Evolutionary conservation across 139 green algal species (phyloP), one percentile per base, ranked within the genome.

Genomic region (Chlorella sp.): DNA sequence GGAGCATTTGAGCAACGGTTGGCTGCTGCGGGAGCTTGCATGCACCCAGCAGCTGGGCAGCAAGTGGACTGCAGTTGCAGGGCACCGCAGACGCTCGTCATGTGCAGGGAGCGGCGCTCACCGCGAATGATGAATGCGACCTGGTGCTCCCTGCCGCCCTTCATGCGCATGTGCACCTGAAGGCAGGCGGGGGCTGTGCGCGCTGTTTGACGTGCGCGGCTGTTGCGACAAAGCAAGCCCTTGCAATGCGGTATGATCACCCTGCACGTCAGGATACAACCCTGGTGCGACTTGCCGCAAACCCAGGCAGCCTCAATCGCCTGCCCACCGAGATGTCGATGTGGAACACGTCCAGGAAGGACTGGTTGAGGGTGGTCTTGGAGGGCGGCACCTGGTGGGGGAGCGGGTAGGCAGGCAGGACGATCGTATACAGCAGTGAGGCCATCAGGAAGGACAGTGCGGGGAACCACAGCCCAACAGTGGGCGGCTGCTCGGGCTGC

Each of bases 271-370:
- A n/a, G n/a, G n/a, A n/a, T n/a, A n/a, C n/a, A n/a, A n/a, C n/a
- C n/a, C n/a, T n/a, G n/a, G n/a, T n/a, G n/a, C n/a, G n/a, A n/a
- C n/a, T n/a, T n/a, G n/a, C n/a, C n/a, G n/a, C n/a, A n/a, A n/a
- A n/a, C n/a, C 46, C 11, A 11, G 7, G 46, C 51, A 40, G 8
- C 19, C 16, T 16, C 64, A 70, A n/a, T 11, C 1, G 6, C 30
- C 34, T n/a, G 32, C 76, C 60, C 54, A 82, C 76, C 54, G 76
- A 36, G 2, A 82, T 34, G 34, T 60, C 54, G 54, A 82, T 82
- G 54, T 28, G 40, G 38, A 70, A 82, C 30, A 68, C 36, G 13
- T 82, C 75, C 51, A 46, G 34, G n/a, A 67, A 60, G 24, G 43
- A 36, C 44, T 30, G 19, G 34, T 81, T 81, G 19, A 48, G 19